A percentile compares a stretch with the other conserved stretches of the same genome.
Conservation (phyloP, 225 moss, liverwort and hornwort genomes). For the Asterella californica region DNA sequence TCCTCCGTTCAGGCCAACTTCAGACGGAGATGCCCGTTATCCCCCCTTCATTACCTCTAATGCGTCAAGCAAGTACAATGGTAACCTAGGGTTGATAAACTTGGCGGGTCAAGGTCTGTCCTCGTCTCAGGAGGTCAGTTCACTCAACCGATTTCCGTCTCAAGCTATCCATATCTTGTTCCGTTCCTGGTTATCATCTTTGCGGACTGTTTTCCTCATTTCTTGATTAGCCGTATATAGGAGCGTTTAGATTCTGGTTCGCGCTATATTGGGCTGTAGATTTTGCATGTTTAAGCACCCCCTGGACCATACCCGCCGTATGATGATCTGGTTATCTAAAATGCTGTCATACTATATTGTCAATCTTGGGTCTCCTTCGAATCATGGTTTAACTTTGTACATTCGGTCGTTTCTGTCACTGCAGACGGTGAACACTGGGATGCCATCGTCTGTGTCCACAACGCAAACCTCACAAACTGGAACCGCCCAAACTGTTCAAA, state of each 20-base stretch:
- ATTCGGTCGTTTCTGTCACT: not conserved
- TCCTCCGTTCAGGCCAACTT: slow-evolving; percentile 63
- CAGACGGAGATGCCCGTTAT: slow-evolving; percentile 75
- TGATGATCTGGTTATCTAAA: not conserved
- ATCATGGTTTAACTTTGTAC: not conserved
- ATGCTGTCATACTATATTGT: too few relatives aligned
- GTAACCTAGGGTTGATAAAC: slow-evolving; percentile 67
- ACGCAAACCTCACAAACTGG: slow-evolving; percentile 66
- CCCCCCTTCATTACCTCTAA: slow-evolving; percentile 65
- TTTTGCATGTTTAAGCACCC: not conserved
- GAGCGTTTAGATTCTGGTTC: not conserved
- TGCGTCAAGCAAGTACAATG: slow-evolving; percentile 77
- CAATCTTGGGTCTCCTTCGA: not conserved
- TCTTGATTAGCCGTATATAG: not conserved
- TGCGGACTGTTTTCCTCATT: too few relatives aligned
- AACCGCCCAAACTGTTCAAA: slow-evolving; percentile 57
- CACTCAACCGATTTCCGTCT: not conserved
- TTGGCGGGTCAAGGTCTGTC: slow-evolving; percentile 60
- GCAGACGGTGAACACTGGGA: slow-evolving; percentile 53
- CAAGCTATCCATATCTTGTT: too few relatives aligned
- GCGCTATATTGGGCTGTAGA: not conserved
- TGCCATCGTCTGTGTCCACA: slow-evolving; percentile 48
- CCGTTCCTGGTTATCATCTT: not conserved
- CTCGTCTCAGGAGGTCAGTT: slow-evolving; percentile 77
- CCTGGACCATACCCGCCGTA: too few relatives aligned